Evolutionary conservation across 768 basidiomycete genomes (phyloP).

Genomic region (Kwoniella sp.): DNA sequence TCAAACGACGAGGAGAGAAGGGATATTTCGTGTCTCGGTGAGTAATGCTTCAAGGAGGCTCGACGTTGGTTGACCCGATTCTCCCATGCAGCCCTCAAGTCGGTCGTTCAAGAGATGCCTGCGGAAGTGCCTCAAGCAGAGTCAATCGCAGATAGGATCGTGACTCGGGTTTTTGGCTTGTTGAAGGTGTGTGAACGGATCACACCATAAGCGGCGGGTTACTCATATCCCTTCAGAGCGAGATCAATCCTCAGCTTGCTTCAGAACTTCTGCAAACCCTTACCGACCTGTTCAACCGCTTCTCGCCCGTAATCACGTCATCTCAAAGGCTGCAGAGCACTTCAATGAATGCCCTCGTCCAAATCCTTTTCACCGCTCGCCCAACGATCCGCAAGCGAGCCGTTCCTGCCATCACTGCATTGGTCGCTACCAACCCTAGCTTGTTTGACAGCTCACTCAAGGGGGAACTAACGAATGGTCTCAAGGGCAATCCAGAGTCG

Average conservation of each 20-base stretch:
- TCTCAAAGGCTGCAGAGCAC: constrained; percentile 49
- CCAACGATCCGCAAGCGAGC: constrained; percentile 88
- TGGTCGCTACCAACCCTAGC: constrained; percentile 64
- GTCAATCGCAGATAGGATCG: constrained; percentile 75
- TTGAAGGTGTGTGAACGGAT: constrained; percentile 58
- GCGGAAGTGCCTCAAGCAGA: constrained; percentile 72
- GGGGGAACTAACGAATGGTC: constrained; percentile 54
- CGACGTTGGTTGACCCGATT: background rate
- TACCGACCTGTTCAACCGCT: constrained; percentile 80
- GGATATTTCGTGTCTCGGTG: constrained; percentile 90
- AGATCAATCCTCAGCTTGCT: constrained; percentile 48
- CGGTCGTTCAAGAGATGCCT: constrained; percentile 85
- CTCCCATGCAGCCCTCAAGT: constrained; percentile 70
- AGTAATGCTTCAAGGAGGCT: constrained; percentile 26
- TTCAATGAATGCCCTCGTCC: constrained; percentile 59
- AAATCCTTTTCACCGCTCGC: constrained; percentile 68
- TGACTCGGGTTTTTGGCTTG: constrained; percentile 79
- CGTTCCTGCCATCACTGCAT: constrained; percentile 73
- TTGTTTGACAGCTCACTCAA: constrained; percentile 62
- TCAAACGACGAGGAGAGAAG: constrained; percentile 87
- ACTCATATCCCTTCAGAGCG: constrained; percentile 14
- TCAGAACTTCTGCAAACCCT: constrained; percentile 57
- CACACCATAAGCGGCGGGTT: background rate
- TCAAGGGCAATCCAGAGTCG: constrained; percentile 20
- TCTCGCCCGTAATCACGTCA: constrained; percentile 55